Base-by-base conservation (phyloP, 2,329 filamentous ascomycete species). In the Bipolaris cookei region DNA sequence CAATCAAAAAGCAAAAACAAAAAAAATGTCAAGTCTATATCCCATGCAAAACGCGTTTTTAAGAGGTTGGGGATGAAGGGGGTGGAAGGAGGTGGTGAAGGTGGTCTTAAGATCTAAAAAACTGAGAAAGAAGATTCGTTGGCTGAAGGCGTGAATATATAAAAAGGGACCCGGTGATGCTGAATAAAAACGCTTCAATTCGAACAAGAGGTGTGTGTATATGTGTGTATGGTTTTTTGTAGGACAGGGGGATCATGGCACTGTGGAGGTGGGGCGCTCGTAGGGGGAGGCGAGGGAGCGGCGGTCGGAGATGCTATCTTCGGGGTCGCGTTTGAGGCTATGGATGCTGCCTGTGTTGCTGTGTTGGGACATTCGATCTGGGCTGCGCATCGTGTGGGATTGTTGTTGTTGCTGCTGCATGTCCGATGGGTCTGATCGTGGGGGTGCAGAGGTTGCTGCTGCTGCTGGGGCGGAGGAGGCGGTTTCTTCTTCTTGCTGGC, bases 321-420 rank as follows among this genome's bases (percentile, higher is more conserved):
- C 69, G 21, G 63, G 63, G 49, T 74, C 73, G 54, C 70, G 68
- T 49, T 72, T 73, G 65, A 73, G 59, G 59, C 73, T 75, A 56
- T 70, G 70, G 45, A 73, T 64, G 49, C 74, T 76, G 25, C 72
- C 70, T 7, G 70, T 69, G 6, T 59, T 69, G 58, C 74, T 76
- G 37, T 63, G 70, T 51, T 75, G 74, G 6, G 74, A 76, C 41
- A 64, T 54, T 25, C 71, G 60, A 59, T 75, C 73, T 10, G 74
- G 74, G 43, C 73, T 75, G 56, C 66, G 62, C 34, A 68, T 28
- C 25, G 25, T 10, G 8, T 28, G 25, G 7, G 25, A 8, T 28
- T 28, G 25, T 2, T 67, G 37, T 67, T 69, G 44, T 66, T 68
- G 42, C 71, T 74, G 11, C 64, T 28, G 67, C 34, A 65, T 51